Conservation (phyloP, 2,329 filamentous ascomycete species). For the Leptographium flavum region DNA sequence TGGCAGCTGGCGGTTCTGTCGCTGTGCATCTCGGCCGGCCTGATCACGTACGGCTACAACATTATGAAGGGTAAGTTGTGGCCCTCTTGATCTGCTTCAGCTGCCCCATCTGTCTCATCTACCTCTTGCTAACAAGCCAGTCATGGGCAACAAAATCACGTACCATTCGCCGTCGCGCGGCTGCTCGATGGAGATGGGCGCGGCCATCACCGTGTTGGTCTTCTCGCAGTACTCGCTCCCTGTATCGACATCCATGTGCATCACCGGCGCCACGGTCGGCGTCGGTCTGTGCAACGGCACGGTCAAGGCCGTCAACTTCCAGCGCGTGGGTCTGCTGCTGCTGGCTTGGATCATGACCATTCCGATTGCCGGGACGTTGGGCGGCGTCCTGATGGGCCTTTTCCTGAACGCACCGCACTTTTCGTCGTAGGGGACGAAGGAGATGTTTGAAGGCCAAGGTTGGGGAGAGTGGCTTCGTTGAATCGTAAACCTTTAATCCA, state of each 20-base stretch:
- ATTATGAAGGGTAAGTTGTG: slow-evolving; percentile 59
- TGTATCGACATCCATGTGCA: slow-evolving; percentile 67
- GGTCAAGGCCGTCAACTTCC: slow-evolving; percentile 59
- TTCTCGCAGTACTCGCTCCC: slow-evolving; percentile 64
- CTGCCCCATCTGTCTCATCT: no score
- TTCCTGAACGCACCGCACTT: slow-evolving; percentile 47
- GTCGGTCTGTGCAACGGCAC: slow-evolving; percentile 66
- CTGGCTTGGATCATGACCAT: slow-evolving; percentile 55
- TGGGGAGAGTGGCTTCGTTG: background rate
- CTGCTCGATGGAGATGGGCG: slow-evolving; percentile 68
- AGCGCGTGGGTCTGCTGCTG: slow-evolving; percentile 53
- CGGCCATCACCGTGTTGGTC: slow-evolving; percentile 60
- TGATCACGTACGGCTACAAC: slow-evolving; percentile 68
- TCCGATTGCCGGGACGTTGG: slow-evolving; percentile 44
- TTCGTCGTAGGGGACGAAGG: background rate
- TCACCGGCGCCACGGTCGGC: slow-evolving; percentile 65
- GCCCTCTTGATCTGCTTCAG: no score
- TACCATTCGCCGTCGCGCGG: slow-evolving; percentile 44
- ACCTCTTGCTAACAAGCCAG: slow-evolving; percentile 24
- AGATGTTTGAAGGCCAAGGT: background rate
- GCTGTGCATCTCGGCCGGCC: slow-evolving; percentile 47
- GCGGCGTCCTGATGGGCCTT: slow-evolving; percentile 33
- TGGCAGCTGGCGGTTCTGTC: slow-evolving; percentile 66
- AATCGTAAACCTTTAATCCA: background rate
- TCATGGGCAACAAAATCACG: slow-evolving; percentile 72